These are phyloP conservation scores for Puccinia novopanici DNA, from an alignment of 1,284 basidiomycete genomes.

Conservation along the genomic window DNA sequence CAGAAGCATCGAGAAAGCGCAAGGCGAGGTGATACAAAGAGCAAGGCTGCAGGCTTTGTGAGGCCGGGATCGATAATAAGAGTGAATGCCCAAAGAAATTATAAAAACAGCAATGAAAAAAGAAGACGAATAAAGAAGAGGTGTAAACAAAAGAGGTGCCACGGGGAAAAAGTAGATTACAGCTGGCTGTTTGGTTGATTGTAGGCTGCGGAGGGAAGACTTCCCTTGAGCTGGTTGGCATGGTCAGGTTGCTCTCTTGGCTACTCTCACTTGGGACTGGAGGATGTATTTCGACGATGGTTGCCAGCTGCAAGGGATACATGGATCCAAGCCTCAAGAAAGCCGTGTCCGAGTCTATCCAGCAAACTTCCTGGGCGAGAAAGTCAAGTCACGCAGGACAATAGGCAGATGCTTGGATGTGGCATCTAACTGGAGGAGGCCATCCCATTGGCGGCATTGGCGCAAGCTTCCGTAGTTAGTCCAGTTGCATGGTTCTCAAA, in stretches of 20 bases:
- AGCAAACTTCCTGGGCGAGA: background rate
- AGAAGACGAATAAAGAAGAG: background rate
- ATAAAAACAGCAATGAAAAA: background rate
- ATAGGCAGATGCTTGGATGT: too few relatives aligned
- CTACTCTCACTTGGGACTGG: background rate
- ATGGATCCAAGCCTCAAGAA: too few relatives aligned
- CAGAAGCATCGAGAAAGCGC: background rate
- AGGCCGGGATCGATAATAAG: background rate
- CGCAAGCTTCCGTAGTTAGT: too few relatives aligned
- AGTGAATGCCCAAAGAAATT: background rate
- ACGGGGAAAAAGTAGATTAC: background rate
- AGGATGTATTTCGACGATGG: background rate
- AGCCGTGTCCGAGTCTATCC: too few relatives aligned
- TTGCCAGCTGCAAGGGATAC: background rate
- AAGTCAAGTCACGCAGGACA: background rate
- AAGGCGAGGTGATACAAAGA: background rate
- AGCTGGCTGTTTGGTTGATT: background rate
- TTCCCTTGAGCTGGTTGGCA: background rate
- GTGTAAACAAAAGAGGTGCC: background rate
- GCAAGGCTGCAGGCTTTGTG: background rate
- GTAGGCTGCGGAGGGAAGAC: background rate
- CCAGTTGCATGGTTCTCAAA: too few relatives aligned
- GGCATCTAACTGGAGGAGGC: too few relatives aligned
- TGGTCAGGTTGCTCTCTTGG: background rate
- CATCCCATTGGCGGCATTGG: too few relatives aligned